Evolutionary conservation across 2,329 filamentous ascomycete species (phyloP).

Genomic region (Colletotrichum shisoi): DNA sequence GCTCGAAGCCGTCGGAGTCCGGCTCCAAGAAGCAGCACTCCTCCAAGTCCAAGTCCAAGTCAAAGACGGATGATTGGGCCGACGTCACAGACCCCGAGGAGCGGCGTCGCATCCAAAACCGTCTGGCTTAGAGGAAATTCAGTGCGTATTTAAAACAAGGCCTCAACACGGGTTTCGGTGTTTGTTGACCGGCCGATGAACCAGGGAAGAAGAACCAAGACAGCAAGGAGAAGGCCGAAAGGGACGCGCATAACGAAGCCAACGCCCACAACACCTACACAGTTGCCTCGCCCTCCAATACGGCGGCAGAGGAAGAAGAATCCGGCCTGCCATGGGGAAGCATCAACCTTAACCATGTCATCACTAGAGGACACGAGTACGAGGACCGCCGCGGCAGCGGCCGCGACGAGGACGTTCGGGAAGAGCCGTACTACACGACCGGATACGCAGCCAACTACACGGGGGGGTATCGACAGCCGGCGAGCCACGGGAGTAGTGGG

Average conservation of each 20-base stretch:
- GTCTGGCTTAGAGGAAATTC: slow-evolving; percentile 78
- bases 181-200: background rate
- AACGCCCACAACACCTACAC: slow-evolving; percentile 71
- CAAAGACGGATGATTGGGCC: slow-evolving; percentile 70
- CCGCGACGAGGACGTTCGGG: slow-evolving; percentile 49
- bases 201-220: slow-evolving; percentile 75
- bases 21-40: slow-evolving; percentile 45
- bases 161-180: background rate
- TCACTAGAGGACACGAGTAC: slow-evolving; percentile 60
- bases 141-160: slow-evolving; percentile 59
- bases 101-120: slow-evolving; percentile 77
- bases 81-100: slow-evolving; percentile 74
- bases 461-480: slow-evolving; percentile 41
- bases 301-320: slow-evolving; percentile 61
- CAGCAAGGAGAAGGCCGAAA: slow-evolving; percentile 70
- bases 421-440: slow-evolving; percentile 46
- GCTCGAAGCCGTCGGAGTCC: slow-evolving; percentile 42
- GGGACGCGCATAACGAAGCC: slow-evolving; percentile 69
- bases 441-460: slow-evolving; percentile 41
- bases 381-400: slow-evolving; percentile 56
- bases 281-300: slow-evolving; percentile 65
- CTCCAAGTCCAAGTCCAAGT: slow-evolving; percentile 52
- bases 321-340: slow-evolving; percentile 78
- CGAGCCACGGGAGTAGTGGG: slow-evolving; percentile 48
- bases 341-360: slow-evolving; percentile 66